Evolutionary conservation across 2,329 filamentous ascomycete genomes (phyloP).

Genomic region (Colletotrichum sp.): DNA sequence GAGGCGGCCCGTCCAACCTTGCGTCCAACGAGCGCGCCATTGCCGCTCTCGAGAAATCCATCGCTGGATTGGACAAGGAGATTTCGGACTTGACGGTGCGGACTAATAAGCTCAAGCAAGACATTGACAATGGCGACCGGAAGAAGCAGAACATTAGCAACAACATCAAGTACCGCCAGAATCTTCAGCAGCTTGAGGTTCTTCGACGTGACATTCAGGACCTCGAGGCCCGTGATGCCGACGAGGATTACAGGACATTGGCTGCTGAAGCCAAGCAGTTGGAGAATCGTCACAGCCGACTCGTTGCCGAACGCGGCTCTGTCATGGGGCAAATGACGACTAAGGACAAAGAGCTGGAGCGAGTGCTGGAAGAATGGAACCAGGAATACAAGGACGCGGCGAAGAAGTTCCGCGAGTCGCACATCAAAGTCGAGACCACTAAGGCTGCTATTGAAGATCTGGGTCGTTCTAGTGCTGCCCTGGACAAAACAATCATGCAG

Average conservation of each 20-base stretch:
- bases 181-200: slow-evolving; percentile 69
- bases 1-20: slow-evolving; percentile 76
- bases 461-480: slow-evolving; percentile 77
- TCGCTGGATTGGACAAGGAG: slow-evolving; percentile 70
- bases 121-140: slow-evolving; percentile 78
- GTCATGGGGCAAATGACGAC: slow-evolving; percentile 81
- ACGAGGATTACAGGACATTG: slow-evolving; percentile 80
- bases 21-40: slow-evolving; percentile 73
- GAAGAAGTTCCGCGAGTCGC: slow-evolving; percentile 80
- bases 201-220: slow-evolving; percentile 74
- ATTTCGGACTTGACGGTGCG: slow-evolving; percentile 69
- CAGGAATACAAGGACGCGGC: slow-evolving; percentile 86
- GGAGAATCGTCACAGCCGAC: slow-evolving; percentile 70
- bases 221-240: slow-evolving; percentile 79
- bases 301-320: slow-evolving; percentile 75
- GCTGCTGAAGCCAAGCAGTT: slow-evolving; percentile 70
- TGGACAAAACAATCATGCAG: slow-evolving; percentile 97
- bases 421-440: slow-evolving; percentile 89
- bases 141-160: slow-evolving; percentile 88
- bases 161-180: slow-evolving; percentile 85
- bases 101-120: slow-evolving; percentile 78
- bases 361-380: slow-evolving; percentile 80
- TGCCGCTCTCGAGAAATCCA: slow-evolving; percentile 67
- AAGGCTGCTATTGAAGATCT: slow-evolving; percentile 93
- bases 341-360: slow-evolving; percentile 80